Evolutionary conservation across 257 asterid species (phyloP), one percentile per base, ranked within the genome.

Genomic region (Nicotiana tomentosiformis): DNA sequence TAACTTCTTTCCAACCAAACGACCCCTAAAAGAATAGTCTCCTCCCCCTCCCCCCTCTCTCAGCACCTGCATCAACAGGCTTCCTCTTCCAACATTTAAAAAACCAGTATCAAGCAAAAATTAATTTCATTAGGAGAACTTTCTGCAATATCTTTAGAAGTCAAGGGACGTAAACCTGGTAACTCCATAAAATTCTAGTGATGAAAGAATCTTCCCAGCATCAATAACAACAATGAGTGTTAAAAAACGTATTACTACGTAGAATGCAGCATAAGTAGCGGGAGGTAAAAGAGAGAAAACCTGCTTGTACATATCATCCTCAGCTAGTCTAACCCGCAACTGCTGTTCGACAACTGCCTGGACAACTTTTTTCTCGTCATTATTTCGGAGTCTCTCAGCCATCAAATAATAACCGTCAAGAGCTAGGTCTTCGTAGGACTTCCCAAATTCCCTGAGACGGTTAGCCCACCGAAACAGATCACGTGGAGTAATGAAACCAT

Each of bases 401-500:
- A 96, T 64, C 86, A 96, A 86, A 85, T 92, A 96, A 86, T 92
- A 94, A 85, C 98, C 98, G 85, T 96, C 98, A 72, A 84, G 93
- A 32, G 93, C 98, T 82, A 96, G 87, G 87, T 94, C 98, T 84
- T 93, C 96, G 62, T 91, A 88, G 86, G 92, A 88, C 37, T 32
- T 87, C 62, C 93, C 93, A 81, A 83, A 88, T 82, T 51, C 77
- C 82, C 89, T 86, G 88, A 86, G 92, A 39, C 99, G 98, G 81
- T 89, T 88, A 57, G 98, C 98, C 99, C 99, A 96, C 26, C 99
- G 89, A 86, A 96, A 96, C 92, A 96, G 88, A 86, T 96, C 99
- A 77, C 99, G 97, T 55, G 98, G 99, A 32, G 98, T 96, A 78
- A 96, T 94, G 85, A 92, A 96, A 69, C 99, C 99, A 85, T 96